phyloP scores from a whole-genome alignment of 2,329 filamentous ascomycete genomes.

The Ophiostoma sp. region DNA sequence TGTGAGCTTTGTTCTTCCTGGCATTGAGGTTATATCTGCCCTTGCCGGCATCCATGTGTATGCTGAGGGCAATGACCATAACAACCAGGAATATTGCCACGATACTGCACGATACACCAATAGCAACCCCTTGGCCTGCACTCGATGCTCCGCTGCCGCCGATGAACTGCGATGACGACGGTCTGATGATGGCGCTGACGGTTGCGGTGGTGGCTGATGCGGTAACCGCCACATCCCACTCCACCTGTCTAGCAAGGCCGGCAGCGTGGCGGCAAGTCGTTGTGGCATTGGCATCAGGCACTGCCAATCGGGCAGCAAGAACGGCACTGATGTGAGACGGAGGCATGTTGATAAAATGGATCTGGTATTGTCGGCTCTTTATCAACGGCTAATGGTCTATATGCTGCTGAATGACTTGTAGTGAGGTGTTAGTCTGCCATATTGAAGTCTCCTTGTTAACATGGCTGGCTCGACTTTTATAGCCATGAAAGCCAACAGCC shows the following conservation, averaged over 20 bases:
- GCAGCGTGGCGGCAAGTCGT: neutral
- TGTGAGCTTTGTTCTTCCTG: neutral
- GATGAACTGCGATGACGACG: neutral
- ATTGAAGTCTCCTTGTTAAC: neutral
- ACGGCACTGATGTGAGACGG: neutral
- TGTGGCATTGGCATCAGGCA: neutral
- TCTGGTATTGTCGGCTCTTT: neutral
- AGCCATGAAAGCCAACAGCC: neutral
- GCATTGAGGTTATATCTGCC: neutral
- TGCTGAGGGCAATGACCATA: neutral
- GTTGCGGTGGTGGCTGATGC: neutral
- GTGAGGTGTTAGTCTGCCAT: neutral
- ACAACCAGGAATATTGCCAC: conserved; percentile 3
- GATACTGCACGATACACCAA: conserved; percentile 12
- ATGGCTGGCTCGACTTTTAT: neutral
- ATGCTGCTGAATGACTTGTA: neutral
- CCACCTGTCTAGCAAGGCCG: neutral
- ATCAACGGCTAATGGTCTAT: neutral
- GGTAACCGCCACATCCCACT: neutral
- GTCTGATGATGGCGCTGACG: neutral
- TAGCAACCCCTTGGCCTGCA: neutral
- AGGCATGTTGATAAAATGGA: neutral
- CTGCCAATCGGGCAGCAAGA: neutral
- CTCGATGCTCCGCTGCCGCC: neutral
- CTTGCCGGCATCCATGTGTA: neutral